These are phyloP conservation scores for Apiospora sp. DNA, from an alignment of 2,329 filamentous ascomycete genomes.

Conservation along the genomic window DNA sequence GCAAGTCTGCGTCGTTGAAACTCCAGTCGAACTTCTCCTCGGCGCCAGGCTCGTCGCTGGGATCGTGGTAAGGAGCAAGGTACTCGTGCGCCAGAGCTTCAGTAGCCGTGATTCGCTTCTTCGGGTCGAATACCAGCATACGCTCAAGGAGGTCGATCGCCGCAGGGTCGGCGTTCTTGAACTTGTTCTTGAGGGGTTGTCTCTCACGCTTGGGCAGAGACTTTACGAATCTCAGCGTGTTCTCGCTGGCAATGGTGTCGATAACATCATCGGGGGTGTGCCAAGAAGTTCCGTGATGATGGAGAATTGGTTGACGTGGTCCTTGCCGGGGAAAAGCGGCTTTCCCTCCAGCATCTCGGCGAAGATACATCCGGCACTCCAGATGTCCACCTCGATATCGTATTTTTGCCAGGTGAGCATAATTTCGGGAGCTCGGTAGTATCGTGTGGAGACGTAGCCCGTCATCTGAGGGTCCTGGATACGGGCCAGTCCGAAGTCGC, in stretches of 20 bases:
- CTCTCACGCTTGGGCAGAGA: constrained; percentile 94
- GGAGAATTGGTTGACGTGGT: constrained; percentile 99
- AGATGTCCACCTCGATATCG: constrained; percentile 98
- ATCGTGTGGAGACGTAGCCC: constrained; percentile 96
- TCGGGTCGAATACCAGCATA: constrained; percentile 99
- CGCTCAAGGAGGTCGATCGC: constrained; percentile 93
- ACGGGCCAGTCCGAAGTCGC: constrained; percentile 95
- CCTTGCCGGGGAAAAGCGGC: constrained; percentile 97
- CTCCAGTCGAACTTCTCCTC: constrained; percentile 99
- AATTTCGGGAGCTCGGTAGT: constrained; percentile 98
- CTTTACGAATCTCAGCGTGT: constrained; percentile 96
- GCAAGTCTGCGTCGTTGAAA: constrained; percentile 97
- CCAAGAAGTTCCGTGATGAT: constrained; percentile 98
- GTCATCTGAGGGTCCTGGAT: constrained; percentile 99
- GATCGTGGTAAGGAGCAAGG: constrained; percentile 95
- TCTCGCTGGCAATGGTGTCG: constrained; percentile 97
- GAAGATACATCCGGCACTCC: constrained; percentile 99
- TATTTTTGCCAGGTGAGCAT: constrained; percentile 99
- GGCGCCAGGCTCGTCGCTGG: constrained; percentile 92
- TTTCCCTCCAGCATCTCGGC: constrained; percentile 99
- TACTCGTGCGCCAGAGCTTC: constrained; percentile 92
- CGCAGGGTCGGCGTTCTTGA: constrained; percentile 91
- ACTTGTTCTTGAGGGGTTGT: constrained; percentile 86
- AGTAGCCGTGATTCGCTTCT: constrained; percentile 88
- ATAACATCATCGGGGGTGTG: constrained; percentile 97